Evolutionary conservation across 2,329 filamentous ascomycete genomes (phyloP), one percentile per base, ranked within the genome.

Genomic region (Exophiala sp.): DNA sequence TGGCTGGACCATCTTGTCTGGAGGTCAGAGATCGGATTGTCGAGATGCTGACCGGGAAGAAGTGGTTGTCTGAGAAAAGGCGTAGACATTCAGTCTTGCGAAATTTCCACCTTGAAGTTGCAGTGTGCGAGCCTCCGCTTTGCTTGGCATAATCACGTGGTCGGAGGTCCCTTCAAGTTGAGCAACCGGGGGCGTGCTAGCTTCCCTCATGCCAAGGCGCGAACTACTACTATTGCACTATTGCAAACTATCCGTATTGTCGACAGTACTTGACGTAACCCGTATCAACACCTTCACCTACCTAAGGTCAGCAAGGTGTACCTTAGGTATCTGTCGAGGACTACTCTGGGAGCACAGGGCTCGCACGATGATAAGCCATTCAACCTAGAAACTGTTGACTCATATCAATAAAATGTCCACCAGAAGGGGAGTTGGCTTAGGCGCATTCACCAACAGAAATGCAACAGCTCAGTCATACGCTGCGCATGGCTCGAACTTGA

Each of bases 381-480:
- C n/a, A n/a, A n/a, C n/a, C n/a, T n/a, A n/a, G n/a, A n/a, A n/a
- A n/a, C n/a, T n/a, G n/a, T n/a, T n/a, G n/a, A n/a, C n/a, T n/a
- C n/a, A n/a, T n/a, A 10, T 10, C 6, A 27, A 6, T 10, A 27
- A 27, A 27, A 75, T 75, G 73, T 68, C 72, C 19, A 62, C 66
- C 43, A 70, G 72, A 46, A 70, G 73, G 21, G 88, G 88, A 57
- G 88, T 95, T 53, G 91, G 91, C 63, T 82, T 97, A 50, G 89
- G 85, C 24, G 90, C 90, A 65, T 94, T 96, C 65, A 86, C 89
- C 68, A 86, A 89, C 59, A 86, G 83, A 55, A 86, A 83, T 47
- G 81, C 95, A 57, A 86, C 89, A 8, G 87, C 85, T 22, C 86
- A 90, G 46, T 90, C 93, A 63, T 97, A 91, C 73, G 89, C 90